These are phyloP conservation scores for Cryphonectria parasitica DNA, from an alignment of 2,329 filamentous ascomycete genomes.

Conservation along the genomic window DNA sequence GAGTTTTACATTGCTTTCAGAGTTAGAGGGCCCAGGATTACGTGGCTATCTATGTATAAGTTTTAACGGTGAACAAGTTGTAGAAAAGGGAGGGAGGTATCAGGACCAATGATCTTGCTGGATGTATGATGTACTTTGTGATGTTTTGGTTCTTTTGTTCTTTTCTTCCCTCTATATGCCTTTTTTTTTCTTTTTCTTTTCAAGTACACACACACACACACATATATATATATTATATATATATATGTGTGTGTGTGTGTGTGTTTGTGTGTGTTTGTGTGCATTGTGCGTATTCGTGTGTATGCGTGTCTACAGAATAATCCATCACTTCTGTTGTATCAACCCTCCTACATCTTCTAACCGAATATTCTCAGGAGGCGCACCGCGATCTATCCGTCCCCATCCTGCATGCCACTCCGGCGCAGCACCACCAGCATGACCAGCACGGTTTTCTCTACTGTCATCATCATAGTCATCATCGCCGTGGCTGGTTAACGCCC, in stretches of 20 bases:
- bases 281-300: no score
- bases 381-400: constrained; percentile 43
- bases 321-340: constrained; percentile 32
- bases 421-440: constrained; percentile 33
- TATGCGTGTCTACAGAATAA: background rate
- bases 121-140: background rate
- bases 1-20: no score
- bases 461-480: background rate
- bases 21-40: no score
- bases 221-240: no score
- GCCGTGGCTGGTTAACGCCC: constrained; percentile 31
- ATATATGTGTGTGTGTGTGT: no score
- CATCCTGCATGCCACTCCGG: constrained; percentile 46
- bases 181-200: no score
- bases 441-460: constrained; percentile 6
- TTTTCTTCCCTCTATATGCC: background rate
- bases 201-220: background rate
- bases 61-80: background rate
- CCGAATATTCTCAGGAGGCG: constrained; percentile 40
- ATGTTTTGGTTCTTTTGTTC: background rate
- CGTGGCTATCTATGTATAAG: no score
- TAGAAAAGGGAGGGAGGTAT: background rate
- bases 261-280: no score
- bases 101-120: background rate
- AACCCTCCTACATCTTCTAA: constrained; percentile 44